These are phyloP conservation scores for Rhizophora mangle DNA, from an alignment of 345 rosid genomes.

Conservation along the genomic window DNA sequence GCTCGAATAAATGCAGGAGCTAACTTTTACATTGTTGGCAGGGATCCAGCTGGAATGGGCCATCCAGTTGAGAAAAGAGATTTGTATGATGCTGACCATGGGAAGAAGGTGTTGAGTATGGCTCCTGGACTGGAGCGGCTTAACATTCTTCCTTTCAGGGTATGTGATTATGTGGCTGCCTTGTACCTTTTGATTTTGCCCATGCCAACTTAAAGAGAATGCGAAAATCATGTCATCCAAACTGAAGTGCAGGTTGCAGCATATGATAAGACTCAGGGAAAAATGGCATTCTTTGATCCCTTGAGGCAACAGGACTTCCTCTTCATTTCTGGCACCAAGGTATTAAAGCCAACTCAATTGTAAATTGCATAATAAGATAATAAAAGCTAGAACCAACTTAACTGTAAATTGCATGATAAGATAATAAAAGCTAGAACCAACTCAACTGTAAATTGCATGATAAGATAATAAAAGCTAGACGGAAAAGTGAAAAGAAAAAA, in stretches of 20 bases:
- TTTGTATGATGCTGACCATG: slow-evolving; percentile 94
- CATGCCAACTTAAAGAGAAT: not conserved
- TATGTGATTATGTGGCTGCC: slow-evolving; percentile 22
- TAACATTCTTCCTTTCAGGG: slow-evolving; percentile 95
- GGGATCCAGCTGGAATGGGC: slow-evolving; percentile 99
- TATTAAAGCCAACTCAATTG: slow-evolving; percentile 18
- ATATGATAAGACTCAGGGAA: slow-evolving; percentile 88
- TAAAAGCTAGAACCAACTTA: too few species aligned
- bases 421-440: too few species aligned
- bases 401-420: too few species aligned
- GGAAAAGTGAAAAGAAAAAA: too few species aligned
- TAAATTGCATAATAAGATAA: too few species aligned
- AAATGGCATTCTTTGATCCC: slow-evolving; percentile 98
- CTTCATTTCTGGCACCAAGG: slow-evolving; percentile 98
- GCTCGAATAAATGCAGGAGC: slow-evolving; percentile 99
- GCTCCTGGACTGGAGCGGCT: slow-evolving; percentile 95
- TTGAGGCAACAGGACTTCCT: slow-evolving; percentile 82
- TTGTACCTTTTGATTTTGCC: not conserved
- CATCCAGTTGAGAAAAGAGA: slow-evolving; percentile 96
- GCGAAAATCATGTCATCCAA: not conserved
- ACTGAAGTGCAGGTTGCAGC: slow-evolving; percentile 70
- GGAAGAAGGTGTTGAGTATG: slow-evolving; percentile 94
- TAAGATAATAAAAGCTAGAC: too few species aligned
- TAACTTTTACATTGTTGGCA: slow-evolving; percentile 94
- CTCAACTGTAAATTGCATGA: too few species aligned